Evolutionary conservation across 106 monocot genomes (phyloP).

Genomic region (Platanthera zijinensis): DNA sequence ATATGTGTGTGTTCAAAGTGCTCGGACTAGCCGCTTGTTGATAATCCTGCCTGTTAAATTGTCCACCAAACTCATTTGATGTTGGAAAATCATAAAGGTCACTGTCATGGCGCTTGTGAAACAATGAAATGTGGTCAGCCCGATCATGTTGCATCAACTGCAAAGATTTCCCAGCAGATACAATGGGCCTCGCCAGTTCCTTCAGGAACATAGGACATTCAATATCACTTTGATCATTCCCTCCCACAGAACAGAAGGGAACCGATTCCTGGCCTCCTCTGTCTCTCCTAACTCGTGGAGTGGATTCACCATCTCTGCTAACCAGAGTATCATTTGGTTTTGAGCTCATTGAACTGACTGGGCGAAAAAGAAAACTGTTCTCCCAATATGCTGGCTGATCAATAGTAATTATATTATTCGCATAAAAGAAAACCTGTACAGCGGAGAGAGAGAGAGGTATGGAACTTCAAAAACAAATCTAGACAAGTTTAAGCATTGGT

Average conservation of each 20-base stretch:
- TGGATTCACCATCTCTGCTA: slow-evolving; percentile 7
- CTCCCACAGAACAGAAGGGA: slow-evolving; percentile 12
- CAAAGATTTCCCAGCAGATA: slow-evolving; percentile 98
- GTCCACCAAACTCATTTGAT: background rate
- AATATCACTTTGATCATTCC: slow-evolving; percentile 26
- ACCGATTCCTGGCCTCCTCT: background rate
- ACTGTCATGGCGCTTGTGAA: slow-evolving; percentile 4
- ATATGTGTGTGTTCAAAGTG: slow-evolving; percentile 10
- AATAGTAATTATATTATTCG: slow-evolving; percentile 50
- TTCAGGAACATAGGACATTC: slow-evolving; percentile 76
- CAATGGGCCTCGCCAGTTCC: slow-evolving; percentile 55
- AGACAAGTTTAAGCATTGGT: background rate
- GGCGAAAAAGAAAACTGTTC: slow-evolving; percentile 67
- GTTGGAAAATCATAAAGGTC: background rate
- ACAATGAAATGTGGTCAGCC: slow-evolving; percentile 18
- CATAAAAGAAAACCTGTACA: slow-evolving; percentile 79
- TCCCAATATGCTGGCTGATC: slow-evolving; percentile 94
- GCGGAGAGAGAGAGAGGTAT: slow-evolving; percentile 3
- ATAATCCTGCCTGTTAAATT: background rate
- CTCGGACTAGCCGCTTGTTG: background rate
- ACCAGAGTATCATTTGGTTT: slow-evolving; percentile 3
- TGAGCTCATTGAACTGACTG: slow-evolving; percentile 5
- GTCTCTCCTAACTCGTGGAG: slow-evolving; percentile 14
- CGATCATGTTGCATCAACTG: slow-evolving; percentile 65
- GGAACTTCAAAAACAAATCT: background rate